Conservation (phyloP, 2,329 filamentous ascomycete species). For the Neoarthrinium moseri region DNA sequence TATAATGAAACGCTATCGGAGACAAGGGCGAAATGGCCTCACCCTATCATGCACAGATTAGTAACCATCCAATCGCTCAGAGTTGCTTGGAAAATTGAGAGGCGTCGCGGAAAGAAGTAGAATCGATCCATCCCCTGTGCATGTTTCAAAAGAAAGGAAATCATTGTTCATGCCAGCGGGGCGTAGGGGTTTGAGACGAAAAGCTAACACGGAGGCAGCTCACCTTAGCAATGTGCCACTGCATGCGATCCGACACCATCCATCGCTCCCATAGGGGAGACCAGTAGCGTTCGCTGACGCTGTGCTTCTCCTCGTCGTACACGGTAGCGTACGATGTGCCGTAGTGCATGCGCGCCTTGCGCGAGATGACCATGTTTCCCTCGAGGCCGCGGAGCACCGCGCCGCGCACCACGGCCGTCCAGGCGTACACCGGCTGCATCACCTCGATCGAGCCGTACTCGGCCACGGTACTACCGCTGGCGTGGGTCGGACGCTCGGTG, state of each 20-base stretch:
- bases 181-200: too few species aligned
- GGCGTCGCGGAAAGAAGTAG: too few species aligned
- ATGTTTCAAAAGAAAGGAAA: background rate
- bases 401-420: slow-evolving; percentile 77
- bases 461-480: slow-evolving; percentile 43
- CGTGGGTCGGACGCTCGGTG: slow-evolving; percentile 69
- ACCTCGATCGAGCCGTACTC: slow-evolving; percentile 66
- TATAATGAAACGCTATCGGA: slow-evolving; percentile 82
- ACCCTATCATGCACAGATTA: too few species aligned
- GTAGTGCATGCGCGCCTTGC: slow-evolving; percentile 74
- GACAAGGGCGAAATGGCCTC: slow-evolving; percentile 71
- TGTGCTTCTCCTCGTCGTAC: slow-evolving; percentile 74
- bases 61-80: too few species aligned
- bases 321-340: slow-evolving; percentile 80
- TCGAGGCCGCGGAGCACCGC: slow-evolving; percentile 74
- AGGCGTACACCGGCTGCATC: slow-evolving; percentile 79
- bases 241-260: slow-evolving; percentile 83
- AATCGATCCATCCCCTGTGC: too few species aligned
- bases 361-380: slow-evolving; percentile 75
- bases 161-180: too few species aligned
- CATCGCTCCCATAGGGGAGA: slow-evolving; percentile 76
- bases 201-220: slow-evolving; percentile 19
- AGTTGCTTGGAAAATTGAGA: too few species aligned
- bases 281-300: slow-evolving; percentile 74
- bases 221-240: slow-evolving; percentile 81